Evolutionary conservation across 306 rosid genomes (phyloP).

Genomic region (Malus asiatica): DNA sequence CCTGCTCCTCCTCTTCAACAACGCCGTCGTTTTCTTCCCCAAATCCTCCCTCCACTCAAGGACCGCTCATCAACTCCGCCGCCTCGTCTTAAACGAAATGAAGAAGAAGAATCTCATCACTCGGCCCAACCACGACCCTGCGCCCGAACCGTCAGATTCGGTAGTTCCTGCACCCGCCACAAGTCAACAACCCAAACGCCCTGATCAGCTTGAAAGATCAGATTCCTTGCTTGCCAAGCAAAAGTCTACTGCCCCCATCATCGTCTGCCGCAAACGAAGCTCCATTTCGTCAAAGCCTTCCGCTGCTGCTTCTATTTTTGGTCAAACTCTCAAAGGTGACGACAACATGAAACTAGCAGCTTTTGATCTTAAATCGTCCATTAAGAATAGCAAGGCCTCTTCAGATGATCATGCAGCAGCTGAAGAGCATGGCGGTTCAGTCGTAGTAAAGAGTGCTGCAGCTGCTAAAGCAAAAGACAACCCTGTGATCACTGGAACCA

Average conservation of each 20-base stretch:
- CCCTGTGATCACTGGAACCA: constrained; percentile 59
- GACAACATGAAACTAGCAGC: constrained; percentile 30
- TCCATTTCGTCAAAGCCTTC: constrained; percentile 41
- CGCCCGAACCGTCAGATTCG: constrained; percentile 18
- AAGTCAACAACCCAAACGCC: constrained; percentile 16
- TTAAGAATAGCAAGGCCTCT: constrained; percentile 16
- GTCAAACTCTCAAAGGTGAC: background rate
- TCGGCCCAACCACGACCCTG: constrained; percentile 6
- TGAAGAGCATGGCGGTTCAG: constrained; percentile 26
- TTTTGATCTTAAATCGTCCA: constrained; percentile 35
- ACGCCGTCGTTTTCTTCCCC: constrained; percentile 51
- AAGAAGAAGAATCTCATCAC: constrained; percentile 30
- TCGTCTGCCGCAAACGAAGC: constrained; percentile 75
- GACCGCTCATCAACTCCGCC: constrained; percentile 37
- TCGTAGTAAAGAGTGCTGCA: background rate
- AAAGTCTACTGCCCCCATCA: constrained; percentile 52
- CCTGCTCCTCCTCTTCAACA: constrained; percentile 56
- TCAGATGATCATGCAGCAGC: constrained; percentile 23
- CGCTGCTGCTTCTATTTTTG: constrained; percentile 17
- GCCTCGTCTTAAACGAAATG: constrained; percentile 30
- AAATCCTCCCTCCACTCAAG: constrained; percentile 37
- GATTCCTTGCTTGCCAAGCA: constrained; percentile 50
- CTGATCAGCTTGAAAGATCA: constrained; percentile 22
- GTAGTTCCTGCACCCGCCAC: constrained; percentile 11
- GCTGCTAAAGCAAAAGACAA: constrained; percentile 50